A percentile compares a stretch with the other conserved stretches of the same genome.
Evolutionary conservation across 192 early-diverging fungal genomes (phyloP).

Genomic region (Phycomyces nitens): DNA sequence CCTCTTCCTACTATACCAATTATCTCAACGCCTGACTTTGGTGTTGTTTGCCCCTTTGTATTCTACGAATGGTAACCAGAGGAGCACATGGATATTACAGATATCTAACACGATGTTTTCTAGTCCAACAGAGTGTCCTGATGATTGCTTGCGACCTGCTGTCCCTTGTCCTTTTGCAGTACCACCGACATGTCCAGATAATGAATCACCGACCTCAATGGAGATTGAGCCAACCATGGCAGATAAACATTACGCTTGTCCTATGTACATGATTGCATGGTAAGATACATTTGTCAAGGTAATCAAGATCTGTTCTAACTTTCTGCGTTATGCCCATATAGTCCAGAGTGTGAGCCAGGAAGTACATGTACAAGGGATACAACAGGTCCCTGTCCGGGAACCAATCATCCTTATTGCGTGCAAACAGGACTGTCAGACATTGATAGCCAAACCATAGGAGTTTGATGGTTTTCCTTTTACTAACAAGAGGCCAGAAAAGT

Average conservation of each 20-base stretch:
- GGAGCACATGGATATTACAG: too few species aligned
- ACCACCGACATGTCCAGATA: not conserved
- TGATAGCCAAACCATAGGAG: too few species aligned
- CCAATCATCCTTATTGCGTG: not conserved
- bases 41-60: not conserved
- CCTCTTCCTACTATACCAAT: not conserved
- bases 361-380: not conserved
- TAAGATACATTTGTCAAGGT: not conserved
- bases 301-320: not conserved
- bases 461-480: too few species aligned
- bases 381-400: not conserved
- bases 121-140: not conserved
- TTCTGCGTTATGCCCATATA: not conserved
- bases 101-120: too few species aligned
- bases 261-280: not conserved
- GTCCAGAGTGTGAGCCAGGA: not conserved
- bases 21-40: not conserved
- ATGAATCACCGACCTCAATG: not conserved
- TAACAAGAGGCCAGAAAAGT: too few species aligned
- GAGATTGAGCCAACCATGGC: not conserved
- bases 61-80: not conserved
- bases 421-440: too few species aligned
- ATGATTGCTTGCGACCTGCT: not conserved
- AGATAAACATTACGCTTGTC: not conserved
- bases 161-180: constrained; percentile 8